These are phyloP conservation scores for Suaeda aralocaspica DNA, from an alignment of 148 eudicot genomes.

Conservation along the genomic window DNA sequence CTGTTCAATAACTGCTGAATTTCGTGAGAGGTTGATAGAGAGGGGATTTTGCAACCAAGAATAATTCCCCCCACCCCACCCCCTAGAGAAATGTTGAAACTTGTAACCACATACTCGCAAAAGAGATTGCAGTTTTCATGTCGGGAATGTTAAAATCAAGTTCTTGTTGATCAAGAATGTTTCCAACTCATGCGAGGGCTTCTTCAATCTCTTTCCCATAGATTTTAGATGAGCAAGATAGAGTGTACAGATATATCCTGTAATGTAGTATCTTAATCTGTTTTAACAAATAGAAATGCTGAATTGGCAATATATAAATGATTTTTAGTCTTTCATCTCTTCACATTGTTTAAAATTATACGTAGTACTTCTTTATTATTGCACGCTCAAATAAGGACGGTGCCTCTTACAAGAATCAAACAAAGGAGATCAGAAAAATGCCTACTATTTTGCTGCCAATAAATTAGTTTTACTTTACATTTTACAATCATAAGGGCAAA, in stretches of 20 bases:
- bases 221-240: constrained; percentile 18
- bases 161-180: not conserved
- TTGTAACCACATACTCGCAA: not conserved
- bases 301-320: not conserved
- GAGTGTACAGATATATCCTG: constrained; percentile 13
- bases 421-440: not conserved
- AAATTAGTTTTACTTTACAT: no score
- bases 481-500: constrained; percentile 1
- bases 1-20: not conserved
- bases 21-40: not conserved
- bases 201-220: constrained; percentile 6
- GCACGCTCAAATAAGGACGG: no score
- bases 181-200: not conserved
- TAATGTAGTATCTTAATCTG: not conserved
- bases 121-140: not conserved
- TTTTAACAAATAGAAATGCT: not conserved
- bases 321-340: not conserved
- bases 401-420: no score
- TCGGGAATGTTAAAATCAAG: not conserved
- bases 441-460: constrained; percentile 10
- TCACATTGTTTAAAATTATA: not conserved
- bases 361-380: not conserved
- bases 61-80: not conserved
- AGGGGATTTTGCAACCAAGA: not conserved
- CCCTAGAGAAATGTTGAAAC: no score